Base-by-base conservation (phyloP, 2,329 filamentous ascomycete genomes). In the Exophiala sideris region DNA sequence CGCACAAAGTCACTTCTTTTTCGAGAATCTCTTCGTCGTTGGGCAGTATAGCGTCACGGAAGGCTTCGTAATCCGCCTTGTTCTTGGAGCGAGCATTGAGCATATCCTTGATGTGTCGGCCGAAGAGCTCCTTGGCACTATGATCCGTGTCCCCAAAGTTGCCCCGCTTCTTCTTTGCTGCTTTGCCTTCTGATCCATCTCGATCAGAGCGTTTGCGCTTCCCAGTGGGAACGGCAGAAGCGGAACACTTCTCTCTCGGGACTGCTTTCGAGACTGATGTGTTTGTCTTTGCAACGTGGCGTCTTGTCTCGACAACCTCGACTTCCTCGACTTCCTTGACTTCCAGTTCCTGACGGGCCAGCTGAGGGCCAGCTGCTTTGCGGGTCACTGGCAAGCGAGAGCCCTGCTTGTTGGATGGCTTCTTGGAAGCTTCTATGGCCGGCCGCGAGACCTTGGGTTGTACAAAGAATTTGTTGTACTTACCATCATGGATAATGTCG, bases 41-140 rank as follows among this genome's bases (percentile, higher is more conserved):
- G 10, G 53, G 57, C 16, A 51, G 12, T 9, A 51, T 47, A 9
- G 55, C 55, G 18, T 56, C 56, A 5, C 14, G 8, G 34, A 59
- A 59, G 5, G 29, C 21, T 7, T 21, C 40, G 18, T 44, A 50
- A 34, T 48, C 47, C 7, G n/a, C 35, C 24, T 50, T 52, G 14
- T 33, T 34, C 3, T 16, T 14, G 8, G 50, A 41, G 34, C 53
- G 53, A 18, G 16, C 12, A 36, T 45, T 54, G n/a, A 59, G 33
- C 32, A 35, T 38, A 8, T 24, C 16, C 41, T 54, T 50, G 39
- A 58, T 40, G 12, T 39, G 29, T 4, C 21, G 45, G 29, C 38
- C 29, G 20, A 52, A 45, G 10, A 35, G 21, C n/a, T 42, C 38
- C 33, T 48, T 32, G 9, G 5, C 9, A 16, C 29, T 16, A 12